These are phyloP conservation scores for Rhodomyrtus psidioides DNA, from an alignment of 441 rosid genomes.

Conservation along the genomic window DNA sequence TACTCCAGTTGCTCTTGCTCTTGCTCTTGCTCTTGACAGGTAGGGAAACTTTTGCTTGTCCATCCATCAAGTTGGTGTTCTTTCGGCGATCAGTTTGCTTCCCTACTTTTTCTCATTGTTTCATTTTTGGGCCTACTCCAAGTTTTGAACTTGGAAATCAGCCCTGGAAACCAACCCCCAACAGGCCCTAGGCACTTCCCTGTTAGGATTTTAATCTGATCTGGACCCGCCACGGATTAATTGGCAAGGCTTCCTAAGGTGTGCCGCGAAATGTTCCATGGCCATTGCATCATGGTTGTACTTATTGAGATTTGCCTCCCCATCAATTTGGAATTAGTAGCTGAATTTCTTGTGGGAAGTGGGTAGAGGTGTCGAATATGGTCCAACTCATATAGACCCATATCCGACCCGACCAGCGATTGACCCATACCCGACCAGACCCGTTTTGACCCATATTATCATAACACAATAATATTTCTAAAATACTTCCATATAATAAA, in stretches of 20 bases:
- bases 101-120: not conserved
- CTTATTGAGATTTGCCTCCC: not conserved
- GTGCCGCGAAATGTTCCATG: not conserved
- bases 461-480: too few species aligned
- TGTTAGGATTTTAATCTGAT: too few species aligned
- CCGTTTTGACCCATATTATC: too few species aligned
- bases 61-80: not conserved
- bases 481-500: too few species aligned
- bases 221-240: too few species aligned
- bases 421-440: too few species aligned
- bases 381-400: too few species aligned
- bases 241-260: not conserved
- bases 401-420: too few species aligned
- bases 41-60: not conserved
- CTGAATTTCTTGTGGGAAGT: not conserved
- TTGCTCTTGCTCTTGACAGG: not conserved
- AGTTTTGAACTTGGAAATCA: not conserved
- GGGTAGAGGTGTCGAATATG: too few species aligned
- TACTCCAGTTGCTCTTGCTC: not conserved
- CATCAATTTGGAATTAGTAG: not conserved
- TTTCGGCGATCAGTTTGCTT: not conserved
- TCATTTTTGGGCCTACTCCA: not conserved
- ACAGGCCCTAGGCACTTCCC: not conserved
- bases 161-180: not conserved
- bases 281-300: not conserved